These are phyloP conservation scores for Lactuca saligna DNA, from an alignment of 129 eudicot genomes.

Conservation along the genomic window DNA sequence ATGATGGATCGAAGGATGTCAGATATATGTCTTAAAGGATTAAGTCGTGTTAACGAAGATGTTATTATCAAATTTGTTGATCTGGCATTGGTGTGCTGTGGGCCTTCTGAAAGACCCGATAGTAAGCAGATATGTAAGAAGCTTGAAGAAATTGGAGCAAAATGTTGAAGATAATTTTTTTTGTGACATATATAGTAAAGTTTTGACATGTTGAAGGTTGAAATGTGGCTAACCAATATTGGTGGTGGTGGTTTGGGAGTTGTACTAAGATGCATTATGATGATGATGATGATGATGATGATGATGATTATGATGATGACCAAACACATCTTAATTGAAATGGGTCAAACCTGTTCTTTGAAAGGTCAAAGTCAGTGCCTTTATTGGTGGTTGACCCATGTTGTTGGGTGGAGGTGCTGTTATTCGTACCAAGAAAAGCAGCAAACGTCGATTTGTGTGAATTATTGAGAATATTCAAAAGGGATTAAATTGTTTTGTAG, in stretches of 20 bases:
- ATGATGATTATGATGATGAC: conserved; percentile 20
- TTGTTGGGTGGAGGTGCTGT: conserved; percentile 15
- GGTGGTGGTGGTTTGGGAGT: conserved; percentile 24
- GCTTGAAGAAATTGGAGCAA: conserved; percentile 65
- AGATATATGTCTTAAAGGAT: conserved; percentile 64
- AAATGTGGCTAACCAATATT: conserved; percentile 2
- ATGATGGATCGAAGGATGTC: conserved; percentile 54
- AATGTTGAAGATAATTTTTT: conserved; percentile 24
- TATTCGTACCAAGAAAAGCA: conserved; percentile 31
- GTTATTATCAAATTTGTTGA: conserved; percentile 54
- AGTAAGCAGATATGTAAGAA: conserved; percentile 53
- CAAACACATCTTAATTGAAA: conserved; percentile 14
- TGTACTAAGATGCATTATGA: conserved; percentile 26
- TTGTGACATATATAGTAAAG: conserved; percentile 20
- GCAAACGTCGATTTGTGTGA: conserved; percentile 28
- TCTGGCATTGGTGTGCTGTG: conserved; percentile 88
- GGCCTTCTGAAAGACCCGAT: conserved; percentile 69
- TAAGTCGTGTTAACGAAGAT: conserved; percentile 50
- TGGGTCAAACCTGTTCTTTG: conserved; percentile 35
- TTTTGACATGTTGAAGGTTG: conserved; percentile 26
- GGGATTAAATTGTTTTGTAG: conserved; percentile 24
- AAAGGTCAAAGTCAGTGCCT: conserved; percentile 27
- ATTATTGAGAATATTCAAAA: conserved; percentile 29
- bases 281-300: conserved; percentile 22
- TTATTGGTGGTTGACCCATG: conserved; percentile 29